A percentile compares a stretch with the other conserved stretches of the same genome.
These are phyloP conservation scores for Meripilus lineatus DNA, from an alignment of 1,284 basidiomycete species.

Conservation along the genomic window DNA sequence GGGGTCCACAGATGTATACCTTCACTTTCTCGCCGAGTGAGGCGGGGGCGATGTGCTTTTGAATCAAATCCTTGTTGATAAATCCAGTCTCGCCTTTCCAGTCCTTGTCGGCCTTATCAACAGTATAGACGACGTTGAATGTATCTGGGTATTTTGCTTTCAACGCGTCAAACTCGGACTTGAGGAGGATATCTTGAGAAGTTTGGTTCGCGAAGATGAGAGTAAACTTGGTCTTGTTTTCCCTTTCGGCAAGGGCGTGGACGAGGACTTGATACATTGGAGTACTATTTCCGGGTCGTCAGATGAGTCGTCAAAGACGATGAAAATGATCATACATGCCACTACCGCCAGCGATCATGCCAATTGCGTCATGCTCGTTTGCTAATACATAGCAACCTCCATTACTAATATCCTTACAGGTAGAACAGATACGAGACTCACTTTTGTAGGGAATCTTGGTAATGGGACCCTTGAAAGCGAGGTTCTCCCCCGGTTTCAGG, in stretches of 20 bases:
- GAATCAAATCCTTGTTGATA: constrained; percentile 67
- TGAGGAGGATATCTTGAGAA: constrained; percentile 88
- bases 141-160: constrained; percentile 66
- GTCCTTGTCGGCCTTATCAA: constrained; percentile 70
- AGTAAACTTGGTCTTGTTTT: constrained; percentile 94
- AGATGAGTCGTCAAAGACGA: not conserved
- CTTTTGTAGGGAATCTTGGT: constrained; percentile 79
- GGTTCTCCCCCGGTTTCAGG: constrained; percentile 75
- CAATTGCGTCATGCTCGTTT: constrained; percentile 84
- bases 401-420: not conserved
- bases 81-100: constrained; percentile 80
- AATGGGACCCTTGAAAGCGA: constrained; percentile 90
- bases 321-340: constrained; percentile 57
- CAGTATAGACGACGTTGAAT: constrained; percentile 81
- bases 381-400: constrained; percentile 42
- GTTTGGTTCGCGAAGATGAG: constrained; percentile 89
- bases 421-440: constrained; percentile 28
- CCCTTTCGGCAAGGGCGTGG: constrained; percentile 65
- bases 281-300: constrained; percentile 38
- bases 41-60: constrained; percentile 69
- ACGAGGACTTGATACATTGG: constrained; percentile 75
- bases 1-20: constrained; percentile 91
- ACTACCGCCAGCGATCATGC: constrained; percentile 85
- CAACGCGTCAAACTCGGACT: constrained; percentile 75
- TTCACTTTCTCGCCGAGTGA: constrained; percentile 77